phyloP scores from a whole-genome alignment of 345 rosid species.

The Chamaenerion angustifolium region DNA sequence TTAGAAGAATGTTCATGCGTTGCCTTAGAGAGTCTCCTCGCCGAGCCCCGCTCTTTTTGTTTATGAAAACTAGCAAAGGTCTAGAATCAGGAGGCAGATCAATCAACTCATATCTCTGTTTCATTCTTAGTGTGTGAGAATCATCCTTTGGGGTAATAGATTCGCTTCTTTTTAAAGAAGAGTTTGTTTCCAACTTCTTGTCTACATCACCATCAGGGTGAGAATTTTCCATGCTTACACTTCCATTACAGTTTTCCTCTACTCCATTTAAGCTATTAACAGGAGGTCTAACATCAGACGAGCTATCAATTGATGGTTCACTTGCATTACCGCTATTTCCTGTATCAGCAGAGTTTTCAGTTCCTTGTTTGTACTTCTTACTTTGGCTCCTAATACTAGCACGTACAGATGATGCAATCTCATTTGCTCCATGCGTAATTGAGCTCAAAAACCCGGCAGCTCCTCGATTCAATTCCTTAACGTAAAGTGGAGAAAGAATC shows the following conservation, averaged over 20 bases:
- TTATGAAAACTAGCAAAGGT: constrained; percentile 75
- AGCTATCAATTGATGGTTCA: constrained; percentile 46
- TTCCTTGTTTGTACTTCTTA: constrained; percentile 63
- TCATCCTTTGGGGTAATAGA: constrained; percentile 70
- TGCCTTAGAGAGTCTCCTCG: constrained; percentile 59
- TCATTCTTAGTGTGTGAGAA: constrained; percentile 42
- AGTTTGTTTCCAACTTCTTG: constrained; percentile 11
- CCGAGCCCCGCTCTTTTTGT: constrained; percentile 88
- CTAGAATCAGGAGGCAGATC: constrained; percentile 73
- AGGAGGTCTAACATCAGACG: constrained; percentile 31
- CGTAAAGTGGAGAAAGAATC: constrained; percentile 73
- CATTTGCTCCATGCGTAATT: constrained; percentile 93
- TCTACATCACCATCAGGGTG: constrained; percentile 28
- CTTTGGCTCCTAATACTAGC: constrained; percentile 84
- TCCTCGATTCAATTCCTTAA: constrained; percentile 49
- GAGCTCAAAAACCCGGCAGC: constrained; percentile 73
- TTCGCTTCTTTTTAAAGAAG: constrained; percentile 32
- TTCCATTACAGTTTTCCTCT: constrained; percentile 38
- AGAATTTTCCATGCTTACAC: constrained; percentile 18
- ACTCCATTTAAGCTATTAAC: constrained; percentile 28
- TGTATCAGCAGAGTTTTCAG: constrained; percentile 43
- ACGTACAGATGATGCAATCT: constrained; percentile 83
- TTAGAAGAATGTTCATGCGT: constrained; percentile 68
- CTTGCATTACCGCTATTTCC: constrained; percentile 37
- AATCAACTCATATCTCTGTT: constrained; percentile 62